phyloP scores from a whole-genome alignment of 2,329 filamentous ascomycete species.

The Alternaria longipes region DNA sequence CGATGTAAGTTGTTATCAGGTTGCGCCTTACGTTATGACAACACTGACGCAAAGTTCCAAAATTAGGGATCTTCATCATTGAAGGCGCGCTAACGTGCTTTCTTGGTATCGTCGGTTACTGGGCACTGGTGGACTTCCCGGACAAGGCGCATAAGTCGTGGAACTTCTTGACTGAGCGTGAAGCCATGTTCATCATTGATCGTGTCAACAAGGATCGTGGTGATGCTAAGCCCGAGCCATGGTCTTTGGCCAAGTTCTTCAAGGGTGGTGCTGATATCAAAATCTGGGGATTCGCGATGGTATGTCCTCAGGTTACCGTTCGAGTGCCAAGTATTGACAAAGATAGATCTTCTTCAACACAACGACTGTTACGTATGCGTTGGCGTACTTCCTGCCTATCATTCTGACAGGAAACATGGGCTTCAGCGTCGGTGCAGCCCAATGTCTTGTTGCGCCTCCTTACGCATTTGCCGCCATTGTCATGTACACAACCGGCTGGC shows the following conservation, averaged over 20 bases:
- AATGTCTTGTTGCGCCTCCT: slow-evolving; percentile 71
- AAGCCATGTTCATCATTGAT: slow-evolving; percentile 60
- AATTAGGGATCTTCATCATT: slow-evolving; percentile 55
- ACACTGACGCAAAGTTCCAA: slow-evolving; percentile 45
- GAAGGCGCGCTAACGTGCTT: slow-evolving; percentile 54
- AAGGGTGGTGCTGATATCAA: slow-evolving; percentile 60
- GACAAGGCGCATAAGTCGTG: slow-evolving; percentile 54
- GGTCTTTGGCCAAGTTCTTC: slow-evolving; percentile 60
- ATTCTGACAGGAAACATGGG: slow-evolving; percentile 71
- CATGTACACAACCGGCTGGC: slow-evolving; percentile 65
- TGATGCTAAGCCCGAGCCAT: slow-evolving; percentile 61
- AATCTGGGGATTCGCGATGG: slow-evolving; percentile 63
- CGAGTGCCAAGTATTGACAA: slow-evolving; percentile 20
- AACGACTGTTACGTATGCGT: slow-evolving; percentile 76
- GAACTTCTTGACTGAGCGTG: slow-evolving; percentile 57
- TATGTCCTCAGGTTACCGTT: slow-evolving; percentile 16
- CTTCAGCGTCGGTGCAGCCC: slow-evolving; percentile 69
- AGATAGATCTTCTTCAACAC: slow-evolving; percentile 64
- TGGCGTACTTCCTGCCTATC: slow-evolving; percentile 82
- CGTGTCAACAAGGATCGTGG: slow-evolving; percentile 63
- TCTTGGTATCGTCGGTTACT: slow-evolving; percentile 53
- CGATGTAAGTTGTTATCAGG: slow-evolving; percentile 40
- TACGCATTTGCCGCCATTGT: slow-evolving; percentile 49
- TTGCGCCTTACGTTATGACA: slow-evolving; percentile 12
- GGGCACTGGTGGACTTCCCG: slow-evolving; percentile 58